Base-by-base conservation (phyloP, 78 protist species). In the Dictyostelium discoideum region DNA sequence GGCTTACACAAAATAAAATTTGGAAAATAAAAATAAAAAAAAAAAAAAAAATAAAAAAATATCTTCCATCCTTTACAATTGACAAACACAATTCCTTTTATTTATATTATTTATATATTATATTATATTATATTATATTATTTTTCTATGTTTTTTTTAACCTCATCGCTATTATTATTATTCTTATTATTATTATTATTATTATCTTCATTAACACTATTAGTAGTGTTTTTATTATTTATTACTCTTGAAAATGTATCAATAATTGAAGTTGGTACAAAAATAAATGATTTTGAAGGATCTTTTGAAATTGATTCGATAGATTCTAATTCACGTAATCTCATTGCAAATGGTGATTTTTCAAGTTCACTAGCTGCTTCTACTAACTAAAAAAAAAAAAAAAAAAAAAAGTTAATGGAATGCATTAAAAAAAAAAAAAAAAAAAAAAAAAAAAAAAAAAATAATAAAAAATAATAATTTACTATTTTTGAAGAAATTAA, bases 261-360 rank as follows among this genome's bases (percentile, higher is more conserved):
- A 78, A 78, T 32, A 7, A 78, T 6, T 10, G 22, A 22, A 40
- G 85, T 50, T 86, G 87, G 96, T 8, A 72, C 92, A 46, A 88
- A 88, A 29, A 88, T 44, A 42, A 80, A 63, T 54, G 85, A 57
- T 60, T 88, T 88, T 3, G 93, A 88, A 29, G 86, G 81, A 44
- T 81, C 86, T 67, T 88, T 88, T 9, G 93, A 73, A 44, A 88
- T 88, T 29, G 81, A 80, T 65, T 60, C 79, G 0, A 88, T 6
- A 60, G 86, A 20, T 42, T 88, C 86, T 11, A 88, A 42, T 80
- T 88, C 93, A 20, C 80, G 26, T 5, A 88, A 20, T 32, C 86
- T 37, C 14, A 88, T 80, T n/a, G 93, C 93, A 0, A 79, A 16
- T 60, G 93, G 93, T 67, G 93, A 88, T 80, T 32, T 29, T 46